These are phyloP conservation scores for Alternaria metachromatica DNA, from an alignment of 2,329 filamentous ascomycete genomes.

Conservation along the genomic window DNA sequence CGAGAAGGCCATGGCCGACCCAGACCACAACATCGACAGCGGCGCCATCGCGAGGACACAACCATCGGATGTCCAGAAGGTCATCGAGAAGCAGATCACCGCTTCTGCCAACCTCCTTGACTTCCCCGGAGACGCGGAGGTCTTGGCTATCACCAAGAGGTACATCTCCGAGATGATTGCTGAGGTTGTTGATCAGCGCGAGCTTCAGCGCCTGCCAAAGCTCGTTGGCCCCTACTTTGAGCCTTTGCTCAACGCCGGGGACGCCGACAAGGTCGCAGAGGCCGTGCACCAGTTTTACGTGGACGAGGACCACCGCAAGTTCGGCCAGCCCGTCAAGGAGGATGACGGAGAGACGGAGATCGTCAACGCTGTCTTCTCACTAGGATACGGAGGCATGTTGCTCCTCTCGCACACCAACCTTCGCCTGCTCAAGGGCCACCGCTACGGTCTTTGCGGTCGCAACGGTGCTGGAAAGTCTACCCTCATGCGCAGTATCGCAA, in stretches of 20 bases:
- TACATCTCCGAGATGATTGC: slow-evolving; percentile 87
- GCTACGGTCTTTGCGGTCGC: slow-evolving; percentile 94
- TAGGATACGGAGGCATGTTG: slow-evolving; percentile 97
- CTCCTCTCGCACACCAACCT: slow-evolving; percentile 95
- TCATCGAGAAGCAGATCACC: slow-evolving; percentile 79
- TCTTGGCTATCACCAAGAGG: slow-evolving; percentile 70
- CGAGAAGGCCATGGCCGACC: slow-evolving; percentile 82
- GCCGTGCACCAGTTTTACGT: slow-evolving; percentile 80
- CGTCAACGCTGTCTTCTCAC: slow-evolving; percentile 96
- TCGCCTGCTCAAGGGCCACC: slow-evolving; percentile 91
- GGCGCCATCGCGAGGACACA: slow-evolving; percentile 69
- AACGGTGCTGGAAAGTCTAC: slow-evolving; percentile 99
- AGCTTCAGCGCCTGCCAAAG: slow-evolving; percentile 72
- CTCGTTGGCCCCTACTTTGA: slow-evolving; percentile 78
- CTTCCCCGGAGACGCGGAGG: slow-evolving; percentile 65
- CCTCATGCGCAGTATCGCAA: slow-evolving; percentile 94
- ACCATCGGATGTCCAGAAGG: slow-evolving; percentile 73
- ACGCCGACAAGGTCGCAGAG: slow-evolving; percentile 70
- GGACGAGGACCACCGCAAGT: slow-evolving; percentile 86
- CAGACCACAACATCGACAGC: slow-evolving; percentile 61
- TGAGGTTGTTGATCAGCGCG: slow-evolving; percentile 85
- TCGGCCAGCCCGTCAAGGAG: slow-evolving; percentile 81
- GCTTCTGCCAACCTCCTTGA: slow-evolving; percentile 68
- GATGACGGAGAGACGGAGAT: slow-evolving; percentile 95
- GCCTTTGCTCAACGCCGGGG: slow-evolving; percentile 68